These are phyloP conservation scores for Euphrasia arctica DNA, from an alignment of 305 asterid species.

Conservation along the genomic window DNA sequence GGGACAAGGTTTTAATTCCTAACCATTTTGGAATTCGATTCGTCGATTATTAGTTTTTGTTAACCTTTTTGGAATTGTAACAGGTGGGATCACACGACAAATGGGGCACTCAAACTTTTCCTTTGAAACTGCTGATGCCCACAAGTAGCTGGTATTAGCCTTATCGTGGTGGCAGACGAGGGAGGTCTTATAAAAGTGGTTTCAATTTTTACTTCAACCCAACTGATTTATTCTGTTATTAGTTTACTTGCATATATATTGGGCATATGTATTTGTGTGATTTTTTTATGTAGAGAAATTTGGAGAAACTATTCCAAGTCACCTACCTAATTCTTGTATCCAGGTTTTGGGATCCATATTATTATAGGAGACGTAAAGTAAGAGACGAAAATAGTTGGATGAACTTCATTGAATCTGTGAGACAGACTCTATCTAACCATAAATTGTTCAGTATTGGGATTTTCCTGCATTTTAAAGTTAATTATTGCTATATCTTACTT, in stretches of 20 bases:
- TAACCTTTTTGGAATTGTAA: conserved; percentile 18
- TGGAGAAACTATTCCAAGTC: conserved; percentile 8
- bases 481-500: conserved; percentile 28
- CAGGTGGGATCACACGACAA: conserved; percentile 86
- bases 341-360: conserved; percentile 99
- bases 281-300: conserved; percentile 4
- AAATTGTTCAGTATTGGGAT: conserved; percentile 18
- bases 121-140: conserved; percentile 55
- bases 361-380: conserved; percentile 65
- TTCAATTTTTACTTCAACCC: not conserved
- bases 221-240: not conserved
- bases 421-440: conserved; percentile 26
- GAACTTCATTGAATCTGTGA: conserved; percentile 96
- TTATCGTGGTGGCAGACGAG: not conserved
- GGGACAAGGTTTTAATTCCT: conserved; percentile 69
- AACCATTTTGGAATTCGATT: not conserved
- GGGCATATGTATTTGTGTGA: conserved; percentile 8
- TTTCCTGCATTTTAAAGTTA: conserved; percentile 13
- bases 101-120: conserved; percentile 63
- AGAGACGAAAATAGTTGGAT: conserved; percentile 58
- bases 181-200: not conserved
- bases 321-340: conserved; percentile 28
- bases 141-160: conserved; percentile 75
- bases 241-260: too few relatives aligned
- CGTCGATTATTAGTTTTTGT: not conserved